Evolutionary conservation across 192 early-diverging fungal genomes (phyloP), one percentile per base, ranked within the genome.

Genomic region (Coemansia sp.): DNA sequence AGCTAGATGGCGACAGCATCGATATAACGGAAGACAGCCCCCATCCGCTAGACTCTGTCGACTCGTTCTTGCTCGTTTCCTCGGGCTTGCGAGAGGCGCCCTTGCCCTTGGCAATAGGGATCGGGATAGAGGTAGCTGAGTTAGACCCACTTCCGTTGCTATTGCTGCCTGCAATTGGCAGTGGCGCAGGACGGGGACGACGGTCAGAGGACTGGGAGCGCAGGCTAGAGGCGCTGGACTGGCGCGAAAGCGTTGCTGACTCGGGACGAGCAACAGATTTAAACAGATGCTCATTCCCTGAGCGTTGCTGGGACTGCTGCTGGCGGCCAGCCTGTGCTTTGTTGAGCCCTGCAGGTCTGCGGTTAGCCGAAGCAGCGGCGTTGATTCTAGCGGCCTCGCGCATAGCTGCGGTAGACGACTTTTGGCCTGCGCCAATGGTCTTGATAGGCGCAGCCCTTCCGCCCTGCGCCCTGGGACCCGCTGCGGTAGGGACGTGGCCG

Each of bases 1-100:
- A 79, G 71, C 67, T 79, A 19, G 71, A 67, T 20, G 76, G 76
- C 48, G 76, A 78, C 32, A 78, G 56, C 62, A 78, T 66, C 34
- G 75, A 65, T 1, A 79, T 54, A 13, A 79, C 49, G 5, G 60
- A 61, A 0, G 48, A 50, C 22, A 29, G 58, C 6, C 58, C 68
- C 71, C 76, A 73, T 18, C 60, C n/a, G 29, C 67, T 60, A 2
- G 75, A 66, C 8, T 72, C 75, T 0, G 50, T 22, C 1, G 75
- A 72, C 8, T 35, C 48, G 3, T 55, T 24, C 51, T 55, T 57
- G 60, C 60, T 58, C 10, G 42, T 19, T 3, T 59, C 57, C 9
- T 29, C 52, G 3, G 27, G 25, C 8, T 54, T 30, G 24, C 52
- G 52, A 24, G 20, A 28, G 9, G 45, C 50, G 11, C n/a, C 55